Evolutionary conservation across 2,329 filamentous ascomycete species (phyloP).

Genomic region (Xylariomycetidae sp.): DNA sequence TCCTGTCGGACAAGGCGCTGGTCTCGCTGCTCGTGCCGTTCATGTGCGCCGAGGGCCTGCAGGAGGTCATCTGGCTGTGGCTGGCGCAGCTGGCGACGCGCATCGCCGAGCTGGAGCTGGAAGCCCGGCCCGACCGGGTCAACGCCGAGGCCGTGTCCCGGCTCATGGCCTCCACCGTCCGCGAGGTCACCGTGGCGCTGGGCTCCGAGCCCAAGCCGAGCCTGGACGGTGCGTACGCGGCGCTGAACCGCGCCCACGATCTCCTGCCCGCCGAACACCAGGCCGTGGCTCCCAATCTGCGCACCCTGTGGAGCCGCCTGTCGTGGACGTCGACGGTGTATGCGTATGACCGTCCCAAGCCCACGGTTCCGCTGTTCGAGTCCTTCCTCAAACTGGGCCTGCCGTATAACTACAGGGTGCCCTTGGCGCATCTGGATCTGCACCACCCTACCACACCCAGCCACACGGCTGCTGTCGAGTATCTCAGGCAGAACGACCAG

Average conservation of each 20-base stretch:
- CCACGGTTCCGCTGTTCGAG: conserved; percentile 45
- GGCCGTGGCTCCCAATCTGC: conserved; percentile 31
- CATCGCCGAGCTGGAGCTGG: conserved; percentile 12
- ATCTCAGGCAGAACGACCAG: conserved; percentile 28
- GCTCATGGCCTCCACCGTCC: conserved; percentile 34
- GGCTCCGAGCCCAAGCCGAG: conserved; percentile 28
- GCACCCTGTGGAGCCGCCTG: conserved; percentile 39
- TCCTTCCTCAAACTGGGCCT: conserved; percentile 43
- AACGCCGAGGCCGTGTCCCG: conserved; percentile 27
- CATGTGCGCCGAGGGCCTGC: conserved; percentile 45
- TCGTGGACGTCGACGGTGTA: conserved; percentile 49
- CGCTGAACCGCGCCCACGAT: conserved; percentile 40
- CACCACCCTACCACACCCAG: conserved; percentile 48
- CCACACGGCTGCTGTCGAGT: conserved; percentile 39
- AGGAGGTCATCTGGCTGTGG: conserved; percentile 49
- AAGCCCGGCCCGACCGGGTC: conserved; percentile 10
- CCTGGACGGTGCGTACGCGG: conserved; percentile 44
- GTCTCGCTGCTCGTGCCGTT: conserved; percentile 40
- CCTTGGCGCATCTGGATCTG: conserved; percentile 46
- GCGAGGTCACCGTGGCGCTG: conserved; percentile 26
- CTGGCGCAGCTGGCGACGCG: conserved; percentile 32
- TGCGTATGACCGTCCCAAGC: conserved; percentile 37
- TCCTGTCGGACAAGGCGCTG: conserved; percentile 35
- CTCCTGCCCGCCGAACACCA: conserved; percentile 31
- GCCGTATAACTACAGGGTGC: conserved; percentile 27